Base-by-base conservation (phyloP, 164 flowering plant species). In the Magnolia sinica region DNA sequence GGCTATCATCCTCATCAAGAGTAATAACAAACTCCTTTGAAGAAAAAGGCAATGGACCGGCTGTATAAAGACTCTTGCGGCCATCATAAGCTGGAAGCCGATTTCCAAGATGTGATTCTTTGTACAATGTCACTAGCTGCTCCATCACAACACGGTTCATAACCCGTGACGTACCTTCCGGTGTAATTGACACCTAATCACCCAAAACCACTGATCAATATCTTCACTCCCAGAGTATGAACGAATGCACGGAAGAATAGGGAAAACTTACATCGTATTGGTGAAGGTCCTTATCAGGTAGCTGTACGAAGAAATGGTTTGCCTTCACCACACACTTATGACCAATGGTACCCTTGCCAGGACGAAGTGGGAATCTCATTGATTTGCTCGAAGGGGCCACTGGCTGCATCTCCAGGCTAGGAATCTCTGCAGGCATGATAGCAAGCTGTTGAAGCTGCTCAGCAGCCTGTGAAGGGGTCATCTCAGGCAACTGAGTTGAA, bases 11-110 rank as follows among this genome's bases (percentile, higher is more conserved):
- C 50, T 96, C 97, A 83, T 91, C 98, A 16, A 92, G 92, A 50
- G 83, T 88, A 51, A 96, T 89, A 29, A 76, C 83, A 74, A 96
- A 96, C 73, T 92, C 97, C 78, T 82, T 89, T 0, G 84, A 76
- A 6, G 71, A 50, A 74, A 96, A 96, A 18, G 99, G 99, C 8
- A 96, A 88, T 1, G 98, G 92, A 1, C 99, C 98, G 58, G 99
- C 99, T 64, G 99, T 96, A 72, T 94, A 96, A 4, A 96, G 87
- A 84, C 97, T 90, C 85, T 94, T 96, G 37, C 97, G 81, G 0
- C 99, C 99, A 90, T 96, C 99, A 87, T 96, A 96, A 65, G 94
- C 99, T 52, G 99, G 99, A 76, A 94, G 94, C 45, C 98, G 81
- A 73, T 63, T 88, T 66, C 97, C 99, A 73, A 96, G 92, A 84